phyloP scores from a whole-genome alignment of 768 basidiomycete species.

The Calocybe indica region DNA sequence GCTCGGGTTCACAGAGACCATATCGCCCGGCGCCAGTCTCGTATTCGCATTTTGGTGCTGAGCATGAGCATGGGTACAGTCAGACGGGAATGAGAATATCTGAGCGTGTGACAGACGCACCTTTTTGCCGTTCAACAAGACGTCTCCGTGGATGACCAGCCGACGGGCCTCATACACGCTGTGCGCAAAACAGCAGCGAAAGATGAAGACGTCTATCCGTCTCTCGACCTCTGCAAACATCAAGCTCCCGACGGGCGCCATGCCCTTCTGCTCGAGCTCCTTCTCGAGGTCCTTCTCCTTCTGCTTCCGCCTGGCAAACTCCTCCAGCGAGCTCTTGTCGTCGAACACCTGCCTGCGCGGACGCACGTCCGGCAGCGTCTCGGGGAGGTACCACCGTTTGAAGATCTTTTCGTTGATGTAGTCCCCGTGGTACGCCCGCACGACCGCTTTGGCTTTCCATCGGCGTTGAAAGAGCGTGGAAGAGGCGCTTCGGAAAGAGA shows the following conservation, averaged over 20 bases:
- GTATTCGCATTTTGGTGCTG: conserved; percentile 87
- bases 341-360: conserved; percentile 44
- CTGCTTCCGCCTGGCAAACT: conserved; percentile 53
- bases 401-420: conserved; percentile 89
- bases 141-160: conserved; percentile 81
- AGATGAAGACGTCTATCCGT: conserved; percentile 87
- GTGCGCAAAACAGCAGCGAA: conserved; percentile 80
- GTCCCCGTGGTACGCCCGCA: conserved; percentile 95
- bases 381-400: conserved; percentile 92
- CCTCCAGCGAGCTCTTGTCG: conserved; percentile 41
- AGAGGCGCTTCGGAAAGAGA: conserved; percentile 51
- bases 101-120: conserved; percentile 35
- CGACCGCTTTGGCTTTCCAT: conserved; percentile 80
- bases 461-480: conserved; percentile 85
- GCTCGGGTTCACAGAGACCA: conserved; percentile 82
- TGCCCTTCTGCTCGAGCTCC: conserved; percentile 52
- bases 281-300: conserved; percentile 42
- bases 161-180: conserved; percentile 88
- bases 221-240: conserved; percentile 96
- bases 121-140: conserved; percentile 84
- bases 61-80: background rate
- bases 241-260: conserved; percentile 90
- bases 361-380: conserved; percentile 79
- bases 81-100: background rate
- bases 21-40: conserved; percentile 88